Base-by-base conservation (phyloP, 768 basidiomycete genomes). In the Lactifluus echinatus region DNA sequence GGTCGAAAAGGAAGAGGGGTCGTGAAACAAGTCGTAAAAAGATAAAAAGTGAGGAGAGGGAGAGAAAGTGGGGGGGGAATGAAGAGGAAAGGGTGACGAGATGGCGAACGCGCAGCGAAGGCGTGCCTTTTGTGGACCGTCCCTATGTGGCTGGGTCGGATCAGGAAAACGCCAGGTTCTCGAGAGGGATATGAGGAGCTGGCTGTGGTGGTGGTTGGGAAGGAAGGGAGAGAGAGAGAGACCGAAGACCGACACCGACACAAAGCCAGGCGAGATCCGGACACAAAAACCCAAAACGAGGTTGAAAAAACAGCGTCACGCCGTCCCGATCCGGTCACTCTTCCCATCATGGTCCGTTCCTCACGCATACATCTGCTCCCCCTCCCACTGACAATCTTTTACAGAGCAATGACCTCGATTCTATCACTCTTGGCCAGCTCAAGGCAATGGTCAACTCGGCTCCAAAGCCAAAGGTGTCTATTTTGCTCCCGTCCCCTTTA, bases 71-170 rank as follows among this genome's bases (percentile, higher is more conserved):
- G 70, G 68, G 68, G 64, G 65, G 57, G 67, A 67, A 24, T 15
- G 37, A 29, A 66, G 66, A 63, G 31, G 31, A n/a, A 63, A 64
- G 60, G 55, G 62, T 63, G 64, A 65, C 58, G 66, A 55, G 61
- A 68, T 80, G 88, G 87, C 87, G 76, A 77, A 91, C 88, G 88
- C 88, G 78, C 88, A 89, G 77, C 85, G 78, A 90, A 91, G 88
- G 88, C 88, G 88, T 79, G 87, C 87, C 87, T 89, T 89, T 90
- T 89, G 68, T 51, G 59, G 50, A 21, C 46, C 50, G 43, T 60
- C 59, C 55, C 55, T 60, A 39, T 47, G 44, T 45, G 45, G 23
- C 47, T 50, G 50, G 57, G 58, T 31, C 57, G 53, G 48, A 8
- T 29, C 50, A 59, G 37, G 33, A 37, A 23, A 29, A 36, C 42